Evolutionary conservation across 441 rosid species (phyloP), one percentile per base, ranked within the genome.

Genomic region (Erodium texanum): DNA sequence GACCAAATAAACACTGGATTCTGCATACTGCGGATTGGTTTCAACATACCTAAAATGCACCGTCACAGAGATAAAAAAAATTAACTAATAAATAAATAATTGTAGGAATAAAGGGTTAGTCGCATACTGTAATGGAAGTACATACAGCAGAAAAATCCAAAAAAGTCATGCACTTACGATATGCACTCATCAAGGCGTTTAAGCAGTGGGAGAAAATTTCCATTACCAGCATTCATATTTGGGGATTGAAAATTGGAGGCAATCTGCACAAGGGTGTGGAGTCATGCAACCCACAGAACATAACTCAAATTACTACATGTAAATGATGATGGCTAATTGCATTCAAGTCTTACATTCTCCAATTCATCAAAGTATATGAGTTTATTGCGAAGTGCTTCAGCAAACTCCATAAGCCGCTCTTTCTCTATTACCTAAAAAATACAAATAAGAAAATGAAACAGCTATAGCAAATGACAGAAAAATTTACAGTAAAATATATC

Each of bases 361-460:
- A 93, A 81, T 84, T 93, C 99, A 82, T 91, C 99, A 83, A 93
- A 93, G 82, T 83, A 88, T 78, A 84, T 88, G 77, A 93, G 99
- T 88, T 88, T 91, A 80, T 87, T 87, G 65, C 87, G 90, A 74
- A 93, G 84, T 41, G 99, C 99, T 74, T 91, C 97, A 2, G 92
- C 97, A 84, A 91, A 91, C 76, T 91, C 99, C 67, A 91, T 74
- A 79, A 94, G 74, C 73, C 90, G 86, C 82, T 94, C 93, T 78
- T 91, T 91, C 84, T 89, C 99, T 71, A 87, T 82, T 67, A 94
- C 75, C 97, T 94, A 83, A 65, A 83, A 65, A 79, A 34, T 50
- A 48, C 45, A 71, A 67, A 68, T 56, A 43, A 22, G 23, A 48
- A 68, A 65, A 68, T 68, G 24, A 70, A 72, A 62, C 43, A 74